phyloP scores from a whole-genome alignment of 1,139 yeast species.

The Yarrowia galli region DNA sequence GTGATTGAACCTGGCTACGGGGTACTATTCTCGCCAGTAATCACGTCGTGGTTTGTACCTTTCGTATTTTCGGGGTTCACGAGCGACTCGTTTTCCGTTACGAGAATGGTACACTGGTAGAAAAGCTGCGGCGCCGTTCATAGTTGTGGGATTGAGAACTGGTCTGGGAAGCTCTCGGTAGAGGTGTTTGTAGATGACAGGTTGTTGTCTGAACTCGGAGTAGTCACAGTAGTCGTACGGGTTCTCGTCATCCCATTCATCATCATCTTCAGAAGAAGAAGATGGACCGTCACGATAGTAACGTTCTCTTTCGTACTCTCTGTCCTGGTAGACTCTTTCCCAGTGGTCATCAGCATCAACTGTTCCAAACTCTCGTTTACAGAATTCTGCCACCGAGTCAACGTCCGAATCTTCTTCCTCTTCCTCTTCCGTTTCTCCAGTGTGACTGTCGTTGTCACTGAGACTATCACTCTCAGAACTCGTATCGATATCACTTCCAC shows the following conservation, averaged over 20 bases:
- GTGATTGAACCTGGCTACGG: too few species aligned
- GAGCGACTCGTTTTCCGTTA: background rate
- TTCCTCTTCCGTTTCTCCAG: background rate
- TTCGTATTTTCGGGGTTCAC: background rate
- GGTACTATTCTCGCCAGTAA: background rate
- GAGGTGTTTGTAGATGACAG: background rate
- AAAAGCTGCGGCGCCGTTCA: background rate
- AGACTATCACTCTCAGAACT: background rate
- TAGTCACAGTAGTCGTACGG: background rate
- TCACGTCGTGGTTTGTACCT: background rate
- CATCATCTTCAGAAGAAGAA: background rate
- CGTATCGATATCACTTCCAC: background rate
- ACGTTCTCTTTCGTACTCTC: background rate
- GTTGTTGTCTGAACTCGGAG: background rate
- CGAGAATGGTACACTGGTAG: background rate
- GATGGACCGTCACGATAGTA: background rate
- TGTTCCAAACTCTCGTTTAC: background rate
- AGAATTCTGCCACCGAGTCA: background rate
- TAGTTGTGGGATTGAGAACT: background rate
- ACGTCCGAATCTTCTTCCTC: background rate
- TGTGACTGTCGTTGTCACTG: background rate
- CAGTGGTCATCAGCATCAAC: background rate
- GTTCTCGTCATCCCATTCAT: background rate
- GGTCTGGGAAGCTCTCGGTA: background rate
- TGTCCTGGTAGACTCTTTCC: background rate